These are phyloP conservation scores for Uronychia binucleata DNA, from an alignment of 73 alveolate genomes.

Conservation along the genomic window DNA sequence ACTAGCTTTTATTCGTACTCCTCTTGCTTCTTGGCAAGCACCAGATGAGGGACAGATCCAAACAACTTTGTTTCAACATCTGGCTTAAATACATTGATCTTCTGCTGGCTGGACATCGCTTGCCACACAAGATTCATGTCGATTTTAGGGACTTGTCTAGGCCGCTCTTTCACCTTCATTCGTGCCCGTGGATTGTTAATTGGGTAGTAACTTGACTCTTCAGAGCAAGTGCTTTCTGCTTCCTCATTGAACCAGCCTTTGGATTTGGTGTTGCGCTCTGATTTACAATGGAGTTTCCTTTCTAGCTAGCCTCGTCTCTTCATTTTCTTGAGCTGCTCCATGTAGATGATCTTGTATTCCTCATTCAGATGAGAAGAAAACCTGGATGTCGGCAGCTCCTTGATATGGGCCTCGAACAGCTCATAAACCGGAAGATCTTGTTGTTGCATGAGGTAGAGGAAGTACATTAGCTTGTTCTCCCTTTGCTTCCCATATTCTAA, in stretches of 20 bases:
- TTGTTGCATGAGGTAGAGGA: slow-evolving; percentile 16
- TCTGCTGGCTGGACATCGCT: not conserved
- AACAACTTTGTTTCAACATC: not conserved
- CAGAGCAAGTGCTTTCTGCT: not conserved
- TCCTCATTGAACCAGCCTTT: not conserved
- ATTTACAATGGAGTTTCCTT: not conserved
- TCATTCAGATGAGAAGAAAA: slow-evolving; percentile 41
- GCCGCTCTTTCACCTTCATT: not conserved
- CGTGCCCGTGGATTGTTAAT: not conserved
- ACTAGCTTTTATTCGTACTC: no score
- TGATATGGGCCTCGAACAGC: slow-evolving; percentile 30
- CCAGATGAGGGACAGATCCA: not conserved
- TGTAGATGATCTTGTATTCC: slow-evolving; percentile 22
- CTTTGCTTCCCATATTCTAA: slow-evolving; percentile 45
- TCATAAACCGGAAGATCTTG: slow-evolving; percentile 38
- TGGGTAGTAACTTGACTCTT: not conserved
- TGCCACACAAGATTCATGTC: not conserved
- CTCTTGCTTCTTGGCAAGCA: not conserved
- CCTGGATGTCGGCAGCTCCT: slow-evolving; percentile 34
- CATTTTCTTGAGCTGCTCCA: slow-evolving; percentile 3
- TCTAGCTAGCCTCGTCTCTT: not conserved
- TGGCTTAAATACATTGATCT: not conserved
- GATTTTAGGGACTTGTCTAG: not conserved
- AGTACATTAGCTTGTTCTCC: slow-evolving; percentile 44
- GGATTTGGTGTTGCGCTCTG: not conserved